Conservation (phyloP, 192 early-diverging fungal species). For the Coemansia sp. region DNA sequence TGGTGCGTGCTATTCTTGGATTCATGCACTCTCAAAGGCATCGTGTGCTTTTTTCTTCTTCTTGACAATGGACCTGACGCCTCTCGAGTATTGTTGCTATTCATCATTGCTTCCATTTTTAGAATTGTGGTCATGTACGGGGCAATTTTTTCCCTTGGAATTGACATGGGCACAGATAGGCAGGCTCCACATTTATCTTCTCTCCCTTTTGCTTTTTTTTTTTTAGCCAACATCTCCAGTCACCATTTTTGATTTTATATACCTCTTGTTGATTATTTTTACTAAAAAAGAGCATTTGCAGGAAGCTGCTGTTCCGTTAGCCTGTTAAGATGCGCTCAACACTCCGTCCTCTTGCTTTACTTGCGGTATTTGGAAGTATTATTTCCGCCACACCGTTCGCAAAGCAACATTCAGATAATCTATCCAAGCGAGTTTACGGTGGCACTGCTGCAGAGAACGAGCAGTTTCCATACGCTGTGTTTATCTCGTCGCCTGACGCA, state of each 20-base stretch:
- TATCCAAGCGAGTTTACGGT: slow-evolving; percentile 34
- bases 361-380: not conserved
- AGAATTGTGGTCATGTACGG: not conserved
- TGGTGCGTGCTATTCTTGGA: not conserved
- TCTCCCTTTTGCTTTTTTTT: not conserved
- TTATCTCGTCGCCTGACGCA: slow-evolving; percentile 27
- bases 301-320: not conserved
- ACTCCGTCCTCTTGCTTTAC: not conserved
- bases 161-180: not conserved
- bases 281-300: too few relatives aligned
- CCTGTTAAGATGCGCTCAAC: not conserved
- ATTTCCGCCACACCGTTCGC: not conserved
- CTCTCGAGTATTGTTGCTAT: not conserved
- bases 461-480: slow-evolving; percentile 42
- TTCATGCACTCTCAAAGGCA: not conserved
- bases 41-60: not conserved
- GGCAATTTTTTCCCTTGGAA: not conserved
- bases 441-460: slow-evolving; percentile 21
- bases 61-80: slow-evolving; percentile 1
- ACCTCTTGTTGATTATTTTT: not conserved
- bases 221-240: not conserved
- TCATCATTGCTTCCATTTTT: not conserved
- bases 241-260: not conserved
- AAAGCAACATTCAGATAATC: not conserved
- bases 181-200: not conserved